Evolutionary conservation across 805 yeast genomes (phyloP).

Genomic region (Wickerhamomyces ciferrii): DNA sequence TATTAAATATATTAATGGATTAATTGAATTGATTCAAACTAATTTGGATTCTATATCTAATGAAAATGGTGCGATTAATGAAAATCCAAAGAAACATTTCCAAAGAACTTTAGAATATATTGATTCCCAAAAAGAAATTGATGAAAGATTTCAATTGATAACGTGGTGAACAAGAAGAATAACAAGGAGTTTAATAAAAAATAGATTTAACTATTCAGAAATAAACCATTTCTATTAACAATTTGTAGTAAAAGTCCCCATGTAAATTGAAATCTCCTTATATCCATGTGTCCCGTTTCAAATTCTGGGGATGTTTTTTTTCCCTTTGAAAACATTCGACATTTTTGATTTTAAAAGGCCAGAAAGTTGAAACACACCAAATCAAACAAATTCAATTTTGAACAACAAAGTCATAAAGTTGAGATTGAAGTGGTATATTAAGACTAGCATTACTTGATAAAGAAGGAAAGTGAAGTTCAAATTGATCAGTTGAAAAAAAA

Average conservation of each 20-base stretch:
- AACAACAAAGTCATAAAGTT: neutral
- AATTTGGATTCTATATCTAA: constrained; percentile 34
- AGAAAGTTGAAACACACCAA: too few species aligned
- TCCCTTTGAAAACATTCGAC: neutral
- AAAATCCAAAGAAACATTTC: constrained; percentile 42
- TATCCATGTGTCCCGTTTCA: neutral
- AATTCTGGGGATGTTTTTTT: neutral
- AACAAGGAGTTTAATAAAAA: neutral
- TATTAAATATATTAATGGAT: constrained; percentile 73
- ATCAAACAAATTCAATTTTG: neutral
- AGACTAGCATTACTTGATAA: too few species aligned
- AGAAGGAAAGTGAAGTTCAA: too few species aligned
- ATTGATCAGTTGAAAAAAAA: too few species aligned
- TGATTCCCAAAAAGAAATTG: constrained; percentile 59
- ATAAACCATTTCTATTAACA: too few species aligned
- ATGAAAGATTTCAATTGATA: constrained; percentile 61
- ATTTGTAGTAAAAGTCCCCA: neutral
- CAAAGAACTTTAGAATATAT: constrained; percentile 71
- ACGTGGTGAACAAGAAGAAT: constrained; percentile 19
- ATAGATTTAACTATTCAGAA: too few species aligned
- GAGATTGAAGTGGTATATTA: too few species aligned
- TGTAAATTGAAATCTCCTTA: neutral
- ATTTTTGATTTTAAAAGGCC: too few species aligned
- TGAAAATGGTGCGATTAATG: constrained; percentile 13
- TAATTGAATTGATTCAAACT: constrained; percentile 75